phyloP scores from a whole-genome alignment of 2,329 filamentous ascomycete species.

The Arthrobotrys musiformis region DNA sequence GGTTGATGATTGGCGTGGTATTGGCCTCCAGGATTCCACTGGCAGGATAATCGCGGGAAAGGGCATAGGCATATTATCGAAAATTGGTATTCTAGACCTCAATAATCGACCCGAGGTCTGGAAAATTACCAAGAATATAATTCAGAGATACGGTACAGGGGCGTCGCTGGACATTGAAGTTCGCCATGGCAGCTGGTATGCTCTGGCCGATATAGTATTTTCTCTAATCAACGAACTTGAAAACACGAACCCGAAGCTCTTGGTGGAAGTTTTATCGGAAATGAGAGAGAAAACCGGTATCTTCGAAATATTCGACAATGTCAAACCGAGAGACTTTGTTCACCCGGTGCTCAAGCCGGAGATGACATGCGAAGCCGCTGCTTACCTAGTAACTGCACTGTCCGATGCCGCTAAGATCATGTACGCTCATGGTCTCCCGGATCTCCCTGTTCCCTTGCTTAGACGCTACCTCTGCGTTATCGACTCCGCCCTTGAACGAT shows the following conservation, averaged over 20 bases:
- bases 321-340: constrained; percentile 63
- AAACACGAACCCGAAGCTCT: constrained; percentile 16
- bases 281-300: constrained; percentile 44
- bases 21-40: constrained; percentile 79
- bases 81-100: constrained; percentile 57
- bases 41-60: constrained; percentile 78
- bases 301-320: constrained; percentile 61
- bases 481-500: constrained; percentile 58
- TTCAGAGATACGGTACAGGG: constrained; percentile 56
- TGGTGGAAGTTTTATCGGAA: constrained; percentile 36
- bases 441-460: constrained; percentile 28
- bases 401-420: constrained; percentile 46
- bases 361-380: constrained; percentile 72
- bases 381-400: constrained; percentile 69
- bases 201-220: constrained; percentile 58
- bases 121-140: constrained; percentile 53
- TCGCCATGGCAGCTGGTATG: constrained; percentile 58
- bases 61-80: constrained; percentile 73
- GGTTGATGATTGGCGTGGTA: constrained; percentile 81
- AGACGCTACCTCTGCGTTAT: constrained; percentile 56
- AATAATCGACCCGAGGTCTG: constrained; percentile 34
- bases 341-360: constrained; percentile 70
- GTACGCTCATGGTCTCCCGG: constrained; percentile 41
- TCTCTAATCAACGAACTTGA: constrained; percentile 32
- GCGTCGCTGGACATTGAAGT: constrained; percentile 57